Evolutionary conservation across 148 eudicot genomes (phyloP).

Genomic region (Rhododendron kiyosumense): DNA sequence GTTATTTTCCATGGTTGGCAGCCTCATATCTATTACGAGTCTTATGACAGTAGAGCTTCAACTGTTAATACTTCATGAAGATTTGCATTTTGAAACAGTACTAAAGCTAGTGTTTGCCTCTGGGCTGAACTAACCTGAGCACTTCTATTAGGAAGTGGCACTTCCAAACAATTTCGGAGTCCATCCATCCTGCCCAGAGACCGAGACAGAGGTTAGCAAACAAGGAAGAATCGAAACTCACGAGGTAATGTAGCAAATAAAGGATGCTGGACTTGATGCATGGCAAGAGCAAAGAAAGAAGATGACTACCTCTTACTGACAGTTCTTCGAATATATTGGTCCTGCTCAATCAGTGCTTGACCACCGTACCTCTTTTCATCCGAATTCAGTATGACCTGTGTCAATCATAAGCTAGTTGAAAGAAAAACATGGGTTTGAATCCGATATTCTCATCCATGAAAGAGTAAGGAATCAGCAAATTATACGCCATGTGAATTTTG

Average conservation of each 20-base stretch:
- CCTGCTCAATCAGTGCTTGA: constrained; percentile 47
- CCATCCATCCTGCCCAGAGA: constrained; percentile 67
- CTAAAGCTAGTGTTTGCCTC: background rate
- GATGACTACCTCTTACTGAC: constrained; percentile 53
- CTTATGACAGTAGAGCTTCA: background rate
- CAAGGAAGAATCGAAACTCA: background rate
- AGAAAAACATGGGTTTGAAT: background rate
- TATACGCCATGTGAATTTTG: background rate
- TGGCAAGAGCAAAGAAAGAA: background rate
- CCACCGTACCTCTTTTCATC: constrained; percentile 92
- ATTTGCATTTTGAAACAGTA: background rate
- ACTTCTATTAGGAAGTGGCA: constrained; percentile 73
- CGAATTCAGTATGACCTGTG: constrained; percentile 70
- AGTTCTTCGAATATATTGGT: constrained; percentile 68
- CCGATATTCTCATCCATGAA: background rate
- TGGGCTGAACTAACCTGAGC: constrained; percentile 65
- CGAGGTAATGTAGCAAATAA: background rate
- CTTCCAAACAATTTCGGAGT: constrained; percentile 64
- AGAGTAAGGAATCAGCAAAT: background rate
- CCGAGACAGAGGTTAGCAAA: constrained; percentile 1
- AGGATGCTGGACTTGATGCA: background rate
- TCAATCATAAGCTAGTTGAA: background rate
- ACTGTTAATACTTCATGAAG: background rate
- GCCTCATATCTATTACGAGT: background rate
- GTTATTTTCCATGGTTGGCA: background rate